These are phyloP conservation scores for Echinochloa phyllopogon DNA, from an alignment of 176 grass and related monocot species.

Conservation along the genomic window DNA sequence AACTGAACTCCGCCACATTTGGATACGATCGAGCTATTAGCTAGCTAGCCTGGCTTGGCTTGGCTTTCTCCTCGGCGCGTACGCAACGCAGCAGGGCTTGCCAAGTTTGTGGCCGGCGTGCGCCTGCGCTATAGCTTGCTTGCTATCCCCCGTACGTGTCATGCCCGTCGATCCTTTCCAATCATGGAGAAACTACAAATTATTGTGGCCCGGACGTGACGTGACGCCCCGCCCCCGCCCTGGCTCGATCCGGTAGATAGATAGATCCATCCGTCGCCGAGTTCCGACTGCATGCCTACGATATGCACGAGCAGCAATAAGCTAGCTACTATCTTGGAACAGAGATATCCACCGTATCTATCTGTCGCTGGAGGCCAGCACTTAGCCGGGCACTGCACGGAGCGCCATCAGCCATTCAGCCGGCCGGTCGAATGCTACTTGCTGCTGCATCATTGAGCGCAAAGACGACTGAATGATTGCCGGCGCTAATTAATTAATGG, in stretches of 20 bases:
- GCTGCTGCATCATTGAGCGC: neutral
- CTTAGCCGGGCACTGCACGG: too few relatives aligned
- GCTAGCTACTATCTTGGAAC: too few relatives aligned
- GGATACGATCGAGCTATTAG: neutral
- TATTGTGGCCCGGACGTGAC: conserved; percentile 27
- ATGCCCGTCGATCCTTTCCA: neutral
- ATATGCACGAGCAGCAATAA: too few relatives aligned
- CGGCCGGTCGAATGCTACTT: too few relatives aligned
- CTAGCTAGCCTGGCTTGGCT: neutral
- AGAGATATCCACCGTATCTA: too few relatives aligned
- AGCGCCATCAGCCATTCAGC: too few relatives aligned
- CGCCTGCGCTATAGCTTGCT: too few relatives aligned
- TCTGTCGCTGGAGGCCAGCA: too few relatives aligned
- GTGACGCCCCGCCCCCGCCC: conserved; percentile 9
- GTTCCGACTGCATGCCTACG: neutral
- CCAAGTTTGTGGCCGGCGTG: neutral
- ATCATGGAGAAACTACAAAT: conserved; percentile 17
- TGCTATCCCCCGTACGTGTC: neutral
- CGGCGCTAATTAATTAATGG: conserved; percentile 22
- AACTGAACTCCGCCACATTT: neutral
- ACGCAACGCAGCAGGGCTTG: neutral
- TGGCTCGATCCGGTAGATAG: neutral
- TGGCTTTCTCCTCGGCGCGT: neutral
- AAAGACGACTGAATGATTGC: neutral
- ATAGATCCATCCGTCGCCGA: neutral